Base-by-base conservation (phyloP, 805 yeast genomes). In the Ogataea nitratoaversa region DNA sequence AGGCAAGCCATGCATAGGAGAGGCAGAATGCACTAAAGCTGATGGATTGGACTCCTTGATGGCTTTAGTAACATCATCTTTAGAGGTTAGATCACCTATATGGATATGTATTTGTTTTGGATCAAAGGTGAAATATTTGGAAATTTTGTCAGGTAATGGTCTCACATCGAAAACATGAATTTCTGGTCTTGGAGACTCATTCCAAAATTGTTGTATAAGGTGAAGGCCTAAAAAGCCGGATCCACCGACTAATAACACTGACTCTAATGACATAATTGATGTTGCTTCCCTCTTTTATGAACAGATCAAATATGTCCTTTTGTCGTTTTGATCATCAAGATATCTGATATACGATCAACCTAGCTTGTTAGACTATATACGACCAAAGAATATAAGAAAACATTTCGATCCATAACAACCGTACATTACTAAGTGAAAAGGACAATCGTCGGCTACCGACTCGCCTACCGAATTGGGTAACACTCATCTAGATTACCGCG, bases 181-280 rank as follows among this genome's bases (percentile, higher is more conserved):
- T 32, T 73, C 62, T 8, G 95, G 90, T 33, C 76, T 67, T 18
- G 93, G 84, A 12, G 73, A 56, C 28, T 73, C 65, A 34, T 72
- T 71, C 66, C 77, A 76, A 62, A 90, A 91, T 61, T 87, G 93
- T 54, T 90, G 90, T 32, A 93, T 79, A 48, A 93, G 68, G 51
- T 93, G 99, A 34, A 88, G 76, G 2, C 99, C 99, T 17, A 93
- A 73, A 52, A 93, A 93, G 0, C 99, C 99, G 4, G 96, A 69
- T 8, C 99, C 99, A 36, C 99, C 99, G n/a, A 93, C 78, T 17
- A 93, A 69, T 23, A 93, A 76, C 2, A 93, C 95, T 2, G 84
- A 74, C 25, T 76, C 63, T 22, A 67, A 35, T 13, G 56, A 38
- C 56, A 53, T 55, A 18, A n/a, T 12, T 12, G 13, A 27, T 8